Conservation (phyloP, 495 filamentous ascomycete genomes). For the Hypoxylon lienhwacheense region DNA sequence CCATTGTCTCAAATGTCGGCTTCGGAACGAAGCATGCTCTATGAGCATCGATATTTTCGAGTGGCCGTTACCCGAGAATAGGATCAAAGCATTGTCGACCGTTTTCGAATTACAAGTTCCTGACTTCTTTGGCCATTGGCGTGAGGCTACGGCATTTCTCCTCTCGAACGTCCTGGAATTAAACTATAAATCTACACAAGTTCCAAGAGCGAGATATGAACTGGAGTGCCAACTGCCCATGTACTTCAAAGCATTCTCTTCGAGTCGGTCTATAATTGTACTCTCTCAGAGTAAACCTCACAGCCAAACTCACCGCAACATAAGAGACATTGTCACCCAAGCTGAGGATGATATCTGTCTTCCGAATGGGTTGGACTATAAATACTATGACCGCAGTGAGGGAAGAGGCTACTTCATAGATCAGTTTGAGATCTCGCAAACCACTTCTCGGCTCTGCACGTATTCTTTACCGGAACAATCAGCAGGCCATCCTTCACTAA, state of each 20-base stretch:
- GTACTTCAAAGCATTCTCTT: conserved; percentile 2
- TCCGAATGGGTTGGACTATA: conserved; percentile 47
- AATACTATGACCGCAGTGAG: conserved; percentile 35
- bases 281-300: conserved; percentile 53
- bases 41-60: conserved; percentile 59
- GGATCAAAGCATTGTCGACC: conserved; percentile 44
- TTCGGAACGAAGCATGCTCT: conserved; percentile 26
- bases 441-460: conserved; percentile 37
- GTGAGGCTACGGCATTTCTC: conserved; percentile 53
- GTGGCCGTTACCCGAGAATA: conserved; percentile 60
- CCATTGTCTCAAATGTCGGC: conserved; percentile 40
- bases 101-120: conserved; percentile 63
- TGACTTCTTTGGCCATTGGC: conserved; percentile 51
- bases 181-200: neutral
- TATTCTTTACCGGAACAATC: conserved; percentile 38
- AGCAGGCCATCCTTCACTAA: neutral
- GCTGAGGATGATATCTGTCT: conserved; percentile 47
- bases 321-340: conserved; percentile 27
- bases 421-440: conserved; percentile 18
- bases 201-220: neutral
- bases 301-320: conserved; percentile 44
- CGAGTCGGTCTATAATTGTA: conserved; percentile 30
- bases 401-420: conserved; percentile 39
- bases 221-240: neutral
- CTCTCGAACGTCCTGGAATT: conserved; percentile 44